Evolutionary conservation across 352 stramenopile species (phyloP).

Genomic region (Phytophthora niederhauseri): DNA sequence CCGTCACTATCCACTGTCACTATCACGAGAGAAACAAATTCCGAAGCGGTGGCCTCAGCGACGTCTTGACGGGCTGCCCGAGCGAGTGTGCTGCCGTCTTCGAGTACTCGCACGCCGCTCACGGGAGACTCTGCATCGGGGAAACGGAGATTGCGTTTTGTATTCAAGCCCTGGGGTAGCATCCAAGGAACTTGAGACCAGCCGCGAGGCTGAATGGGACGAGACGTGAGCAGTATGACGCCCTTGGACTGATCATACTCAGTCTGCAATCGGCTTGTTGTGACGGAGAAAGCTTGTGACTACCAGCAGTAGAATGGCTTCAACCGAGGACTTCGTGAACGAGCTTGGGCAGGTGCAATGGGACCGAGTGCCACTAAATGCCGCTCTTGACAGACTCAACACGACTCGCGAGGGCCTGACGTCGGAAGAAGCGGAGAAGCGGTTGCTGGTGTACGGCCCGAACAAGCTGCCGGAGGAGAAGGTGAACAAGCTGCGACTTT

Average conservation of each 20-base stretch:
- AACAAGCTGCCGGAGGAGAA: constrained; percentile 70
- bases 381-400: constrained; percentile 79
- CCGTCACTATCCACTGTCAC: too few species aligned
- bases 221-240: background rate
- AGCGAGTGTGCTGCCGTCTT: too few species aligned
- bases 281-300: background rate
- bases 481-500: constrained; percentile 68
- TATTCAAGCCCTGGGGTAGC: too few species aligned
- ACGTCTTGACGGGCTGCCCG: too few species aligned
- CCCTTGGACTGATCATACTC: background rate
- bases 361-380: constrained; percentile 63
- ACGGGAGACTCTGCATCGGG: too few species aligned
- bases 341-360: constrained; percentile 42
- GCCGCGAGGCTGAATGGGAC: background rate
- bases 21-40: too few species aligned
- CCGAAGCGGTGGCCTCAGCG: too few species aligned
- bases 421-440: constrained; percentile 63
- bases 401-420: constrained; percentile 63
- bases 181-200: background rate
- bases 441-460: constrained; percentile 64
- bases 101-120: too few species aligned
- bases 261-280: background rate
- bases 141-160: too few species aligned
- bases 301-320: background rate
- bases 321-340: constrained; percentile 83